phyloP scores from a whole-genome alignment of 192 early-diverging fungal species.

The Geosiphon pyriformis region DNA sequence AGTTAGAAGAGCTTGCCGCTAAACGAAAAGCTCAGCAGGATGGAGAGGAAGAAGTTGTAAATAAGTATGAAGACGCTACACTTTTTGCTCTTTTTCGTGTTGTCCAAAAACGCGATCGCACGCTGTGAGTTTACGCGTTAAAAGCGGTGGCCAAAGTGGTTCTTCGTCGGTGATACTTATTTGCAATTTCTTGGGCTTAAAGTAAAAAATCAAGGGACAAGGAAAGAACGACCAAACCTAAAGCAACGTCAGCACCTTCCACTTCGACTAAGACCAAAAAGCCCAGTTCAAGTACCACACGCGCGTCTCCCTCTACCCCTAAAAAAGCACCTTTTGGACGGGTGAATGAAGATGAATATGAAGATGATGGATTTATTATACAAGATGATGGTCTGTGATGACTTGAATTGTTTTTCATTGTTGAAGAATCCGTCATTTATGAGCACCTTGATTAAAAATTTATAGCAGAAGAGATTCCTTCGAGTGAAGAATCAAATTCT shows the following conservation, averaged over 20 bases:
- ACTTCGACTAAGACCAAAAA: not conserved
- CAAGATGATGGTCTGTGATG: not conserved
- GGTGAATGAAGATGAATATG: not conserved
- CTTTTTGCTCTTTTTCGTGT: not conserved
- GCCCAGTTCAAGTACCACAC: no score
- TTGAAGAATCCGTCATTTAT: not conserved
- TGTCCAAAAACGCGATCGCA: constrained; percentile 1
- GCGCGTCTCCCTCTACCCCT: not conserved
- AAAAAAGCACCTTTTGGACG: not conserved
- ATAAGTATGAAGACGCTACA: not conserved
- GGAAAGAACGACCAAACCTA: no score
- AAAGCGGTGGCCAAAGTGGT: no score
- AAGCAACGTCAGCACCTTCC: not conserved
- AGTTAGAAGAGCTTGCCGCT: not conserved
- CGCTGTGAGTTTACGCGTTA: not conserved
- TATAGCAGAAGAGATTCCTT: not conserved
- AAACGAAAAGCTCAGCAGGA: not conserved
- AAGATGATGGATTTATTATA: not conserved
- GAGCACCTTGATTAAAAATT: no score
- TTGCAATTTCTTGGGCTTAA: no score
- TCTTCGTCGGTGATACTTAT: no score
- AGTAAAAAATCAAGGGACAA: no score
- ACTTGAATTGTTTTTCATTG: not conserved
- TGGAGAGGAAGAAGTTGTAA: not conserved
- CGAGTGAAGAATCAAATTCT: not conserved